Evolutionary conservation across 306 rosid species (phyloP).

Genomic region (Lathyrus aphaca): DNA sequence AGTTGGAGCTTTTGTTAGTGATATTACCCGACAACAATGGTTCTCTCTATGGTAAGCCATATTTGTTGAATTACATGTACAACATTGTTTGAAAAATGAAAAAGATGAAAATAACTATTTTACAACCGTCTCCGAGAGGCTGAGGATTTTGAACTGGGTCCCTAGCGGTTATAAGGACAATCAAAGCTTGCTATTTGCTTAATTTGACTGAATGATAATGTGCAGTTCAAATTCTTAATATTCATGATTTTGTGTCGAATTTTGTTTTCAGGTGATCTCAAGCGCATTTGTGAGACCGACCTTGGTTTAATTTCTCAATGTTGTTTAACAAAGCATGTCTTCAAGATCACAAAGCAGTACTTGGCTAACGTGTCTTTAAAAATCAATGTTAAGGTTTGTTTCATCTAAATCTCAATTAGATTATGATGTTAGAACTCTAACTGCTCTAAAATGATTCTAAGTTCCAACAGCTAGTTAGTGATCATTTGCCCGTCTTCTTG

Average conservation of each 20-base stretch:
- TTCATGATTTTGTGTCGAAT: slow-evolving; percentile 5
- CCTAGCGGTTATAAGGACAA: too few species aligned
- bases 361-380: slow-evolving; percentile 87
- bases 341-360: slow-evolving; percentile 80
- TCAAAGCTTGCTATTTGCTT: background rate
- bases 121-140: too few species aligned
- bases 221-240: slow-evolving; percentile 8
- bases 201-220: slow-evolving; percentile 3
- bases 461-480: slow-evolving; percentile 6
- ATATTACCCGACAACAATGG: slow-evolving; percentile 94
- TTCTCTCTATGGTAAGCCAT: slow-evolving; percentile 75
- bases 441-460: slow-evolving; percentile 1
- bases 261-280: slow-evolving; percentile 75
- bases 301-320: slow-evolving; percentile 95
- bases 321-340: slow-evolving; percentile 87
- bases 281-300: slow-evolving; percentile 92
- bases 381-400: slow-evolving; percentile 81
- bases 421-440: background rate
- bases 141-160: too few species aligned
- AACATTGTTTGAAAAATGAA: background rate
- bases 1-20: slow-evolving; percentile 85
- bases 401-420: slow-evolving; percentile 10
- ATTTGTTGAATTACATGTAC: background rate
- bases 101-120: too few species aligned
- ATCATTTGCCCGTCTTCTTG: slow-evolving; percentile 26